Base-by-base conservation (phyloP, 257 asterid genomes). In the Primulina eburnea region DNA sequence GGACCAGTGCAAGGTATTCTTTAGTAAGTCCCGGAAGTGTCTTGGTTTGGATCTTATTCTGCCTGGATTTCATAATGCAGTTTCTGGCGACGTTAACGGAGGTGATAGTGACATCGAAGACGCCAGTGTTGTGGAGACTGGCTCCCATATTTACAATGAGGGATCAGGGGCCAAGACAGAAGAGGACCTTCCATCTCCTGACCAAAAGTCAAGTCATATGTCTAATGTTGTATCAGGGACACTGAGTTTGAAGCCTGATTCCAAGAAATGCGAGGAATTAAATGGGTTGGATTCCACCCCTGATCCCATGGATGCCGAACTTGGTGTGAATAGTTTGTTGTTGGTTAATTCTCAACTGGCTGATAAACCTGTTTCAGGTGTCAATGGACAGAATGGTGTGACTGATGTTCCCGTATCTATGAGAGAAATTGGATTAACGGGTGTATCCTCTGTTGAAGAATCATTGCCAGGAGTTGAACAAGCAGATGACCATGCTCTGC, bases 1-100 rank as follows among this genome's bases (percentile, higher is more conserved):
- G 73, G 97, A 95, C 62, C 93, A 95, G 80, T 95, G 99, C 88
- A 89, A 80, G 82, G 65, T 81, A 37, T 95, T 88, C 86, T 95
- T 88, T 80, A 87, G 96, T 89, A 95, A 95, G 85, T 89, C 89
- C 40, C 77, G 88, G 52, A 95, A 89, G 76, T 82, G 95, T 79
- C 95, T 95, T 50, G 94, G 92, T 55, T 77, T 91, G 77, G 96
- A 89, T 65, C 64, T 62, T 71, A 70, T 84, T 63, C 78, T 63
- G 59, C 87, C 83, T 21, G 81, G 73, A 69, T 75, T 82, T 64
- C 74, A 79, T 35, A 77, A 74, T 74, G 65, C 71, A 52, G 79
- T 52, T 67, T 75, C 79, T 34, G 87, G 64, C 81, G 83, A 81
- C 60, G 84, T 50, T 67, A 75, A 82, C 76, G 90, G 83, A 37